Percentiles rank a stretch among this genome's conserved stretches.
phyloP scores from a whole-genome alignment of 371 early-diverging fungal species.

The Mucor circinelloides region DNA sequence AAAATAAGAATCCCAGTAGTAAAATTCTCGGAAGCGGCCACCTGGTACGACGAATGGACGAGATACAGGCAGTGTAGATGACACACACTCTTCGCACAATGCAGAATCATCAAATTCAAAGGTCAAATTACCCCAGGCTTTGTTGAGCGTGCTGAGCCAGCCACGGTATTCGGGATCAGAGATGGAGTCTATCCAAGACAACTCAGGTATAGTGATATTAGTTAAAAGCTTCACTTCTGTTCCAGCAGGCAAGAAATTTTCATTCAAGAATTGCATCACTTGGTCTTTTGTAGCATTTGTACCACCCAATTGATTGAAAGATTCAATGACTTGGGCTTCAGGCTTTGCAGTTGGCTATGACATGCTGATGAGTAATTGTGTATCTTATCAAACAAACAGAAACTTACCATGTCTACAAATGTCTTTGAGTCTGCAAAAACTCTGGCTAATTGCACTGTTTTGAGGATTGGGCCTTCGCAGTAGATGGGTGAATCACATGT shows the following conservation, averaged over 20 bases:
- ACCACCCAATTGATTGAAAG: constrained; percentile 55
- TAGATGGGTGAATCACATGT: constrained; percentile 70
- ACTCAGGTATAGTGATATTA: constrained; percentile 21
- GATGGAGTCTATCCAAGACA: constrained; percentile 55
- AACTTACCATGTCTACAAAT: constrained; percentile 62
- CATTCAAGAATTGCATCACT: constrained; percentile 56
- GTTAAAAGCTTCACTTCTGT: constrained; percentile 20
- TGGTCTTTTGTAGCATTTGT: constrained; percentile 46
- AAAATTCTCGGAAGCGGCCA: constrained; percentile 88
- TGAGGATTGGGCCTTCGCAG: constrained; percentile 67
- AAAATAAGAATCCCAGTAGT: constrained; percentile 94
- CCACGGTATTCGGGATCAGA: constrained; percentile 50
- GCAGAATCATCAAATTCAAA: constrained; percentile 50
- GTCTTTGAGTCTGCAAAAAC: constrained; percentile 75
- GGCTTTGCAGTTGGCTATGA: constrained; percentile 63
- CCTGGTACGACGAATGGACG: constrained; percentile 88
- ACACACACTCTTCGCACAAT: constrained; percentile 59
- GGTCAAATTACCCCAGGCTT: constrained; percentile 65
- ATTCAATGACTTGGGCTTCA: constrained; percentile 50
- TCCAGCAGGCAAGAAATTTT: constrained; percentile 63
- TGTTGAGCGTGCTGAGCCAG: constrained; percentile 55
- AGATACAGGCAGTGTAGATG: constrained; percentile 56
- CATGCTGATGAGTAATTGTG: neutral
- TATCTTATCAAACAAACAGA: neutral
- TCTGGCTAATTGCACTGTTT: constrained; percentile 61